Base-by-base conservation (phyloP, 73 alveolate genomes). In the Durusdinium trenchii region DNA sequence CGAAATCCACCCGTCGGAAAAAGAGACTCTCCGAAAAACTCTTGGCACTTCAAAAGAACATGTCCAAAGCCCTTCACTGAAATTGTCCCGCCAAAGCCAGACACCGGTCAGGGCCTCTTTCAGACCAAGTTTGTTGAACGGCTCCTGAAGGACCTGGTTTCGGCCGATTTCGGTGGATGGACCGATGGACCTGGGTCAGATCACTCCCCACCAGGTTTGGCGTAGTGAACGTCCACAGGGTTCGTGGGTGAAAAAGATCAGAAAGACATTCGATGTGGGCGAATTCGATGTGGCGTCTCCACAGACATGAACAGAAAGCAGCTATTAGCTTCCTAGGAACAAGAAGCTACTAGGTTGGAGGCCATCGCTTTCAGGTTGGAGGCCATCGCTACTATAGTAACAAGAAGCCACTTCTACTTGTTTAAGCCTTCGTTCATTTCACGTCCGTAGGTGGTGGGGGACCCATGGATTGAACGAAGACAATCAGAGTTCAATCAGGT, bases 81-180 rank as follows among this genome's bases (percentile, higher is more conserved):
- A 32, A 78, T 57, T 57, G 45, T 78, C 71, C 71, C 91, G 6
- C 71, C 16, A 81, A 81, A 81, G 91, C n/a, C n/a, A n/a, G n/a
- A n/a, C n/a, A n/a, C n/a, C n/a, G n/a, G n/a, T n/a, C n/a, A n/a
- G n/a, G n/a, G n/a, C n/a, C n/a, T n/a, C n/a, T n/a, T n/a, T n/a
- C n/a, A 81, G 71, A 81, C 91, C 32, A 42, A 67, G 30, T 48
- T 81, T 43, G 91, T 81, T 32, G 91, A 81, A 50, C 46, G 91
- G 91, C 91, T 81, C 69, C 47, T 81, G 35, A 81, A 81, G 91
- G 91, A 26, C 71, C 12, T 7, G 76, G 43, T 23, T 14, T 54
- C 32, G 69, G 10, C 23, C 43, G 78, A 64, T 64, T 23, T 64
- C 5, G 16, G 69, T 10, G 28, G 47, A 71, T 71, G 5, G 30